These are phyloP conservation scores for Ustilago crameri DNA, from an alignment of 1,284 basidiomycete species.

Conservation along the genomic window DNA sequence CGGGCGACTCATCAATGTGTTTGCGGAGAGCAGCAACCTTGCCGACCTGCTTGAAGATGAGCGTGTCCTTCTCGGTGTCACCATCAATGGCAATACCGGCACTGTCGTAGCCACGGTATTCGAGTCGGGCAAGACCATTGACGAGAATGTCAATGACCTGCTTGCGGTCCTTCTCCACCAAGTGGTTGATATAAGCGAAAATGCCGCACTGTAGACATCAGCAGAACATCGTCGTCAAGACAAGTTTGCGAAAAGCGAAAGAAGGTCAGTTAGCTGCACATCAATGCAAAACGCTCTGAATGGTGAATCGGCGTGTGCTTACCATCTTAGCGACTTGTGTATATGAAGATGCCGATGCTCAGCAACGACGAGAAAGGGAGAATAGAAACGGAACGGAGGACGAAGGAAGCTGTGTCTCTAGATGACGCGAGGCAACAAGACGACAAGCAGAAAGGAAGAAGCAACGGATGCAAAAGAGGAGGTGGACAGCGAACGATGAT, in stretches of 20 bases:
- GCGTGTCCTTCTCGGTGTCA: conserved; percentile 79
- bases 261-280: conserved; percentile 1
- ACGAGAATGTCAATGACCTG: conserved; percentile 91
- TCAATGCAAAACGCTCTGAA: background rate
- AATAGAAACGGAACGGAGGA: conserved; percentile 18
- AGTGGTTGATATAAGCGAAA: conserved; percentile 67
- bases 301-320: conserved; percentile 6
- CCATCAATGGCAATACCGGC: conserved; percentile 93
- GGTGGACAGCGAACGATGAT: conserved; percentile 17
- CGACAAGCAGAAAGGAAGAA: conserved; percentile 3
- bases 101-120: conserved; percentile 98
- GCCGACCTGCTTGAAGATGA: conserved; percentile 98
- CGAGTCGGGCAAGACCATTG: conserved; percentile 91
- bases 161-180: conserved; percentile 78
- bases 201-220: conserved; percentile 62
- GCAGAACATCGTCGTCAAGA: background rate
- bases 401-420: conserved; percentile 31
- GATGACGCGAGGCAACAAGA: conserved; percentile 10
- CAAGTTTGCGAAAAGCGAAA: background rate
- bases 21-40: conserved; percentile 95
- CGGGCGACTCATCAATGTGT: conserved; percentile 80
- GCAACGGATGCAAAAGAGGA: conserved; percentile 9
- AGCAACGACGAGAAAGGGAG: conserved; percentile 24
- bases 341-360: conserved; percentile 31
- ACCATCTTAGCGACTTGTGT: conserved; percentile 32